Evolutionary conservation across 2,329 filamentous ascomycete genomes (phyloP).

Genomic region (Diaporthe nobilis): DNA sequence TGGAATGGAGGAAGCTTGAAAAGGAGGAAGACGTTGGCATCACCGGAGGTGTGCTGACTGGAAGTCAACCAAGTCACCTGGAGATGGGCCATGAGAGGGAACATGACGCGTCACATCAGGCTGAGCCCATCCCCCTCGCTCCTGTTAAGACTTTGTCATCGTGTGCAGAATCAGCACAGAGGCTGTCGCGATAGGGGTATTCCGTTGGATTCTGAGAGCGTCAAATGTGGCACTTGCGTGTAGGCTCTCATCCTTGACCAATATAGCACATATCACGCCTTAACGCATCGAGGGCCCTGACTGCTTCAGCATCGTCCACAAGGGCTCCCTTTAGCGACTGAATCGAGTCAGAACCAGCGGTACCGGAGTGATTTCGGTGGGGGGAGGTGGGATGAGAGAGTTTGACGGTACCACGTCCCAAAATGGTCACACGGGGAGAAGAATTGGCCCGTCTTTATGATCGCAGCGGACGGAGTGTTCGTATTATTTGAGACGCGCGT

Average conservation of each 20-base stretch:
- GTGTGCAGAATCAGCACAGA: neutral
- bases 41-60: neutral
- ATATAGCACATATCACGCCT: neutral
- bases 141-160: neutral
- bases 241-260: too few relatives aligned
- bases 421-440: too few relatives aligned
- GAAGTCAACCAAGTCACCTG: neutral
- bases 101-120: neutral
- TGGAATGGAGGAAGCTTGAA: conserved; percentile 12
- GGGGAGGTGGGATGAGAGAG: neutral
- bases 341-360: neutral
- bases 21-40: neutral
- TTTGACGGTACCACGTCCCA: neutral
- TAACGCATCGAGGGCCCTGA: neutral
- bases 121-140: neutral
- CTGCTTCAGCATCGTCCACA: neutral
- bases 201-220: too few relatives aligned
- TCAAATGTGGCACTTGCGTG: too few relatives aligned
- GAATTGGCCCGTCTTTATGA: neutral
- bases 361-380: neutral
- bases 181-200: neutral
- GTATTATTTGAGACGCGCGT: neutral
- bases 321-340: neutral
- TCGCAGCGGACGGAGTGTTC: neutral
- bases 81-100: too few relatives aligned